phyloP scores from a whole-genome alignment of 108 stramenopile genomes.

The Epithemia pelagica region DNA sequence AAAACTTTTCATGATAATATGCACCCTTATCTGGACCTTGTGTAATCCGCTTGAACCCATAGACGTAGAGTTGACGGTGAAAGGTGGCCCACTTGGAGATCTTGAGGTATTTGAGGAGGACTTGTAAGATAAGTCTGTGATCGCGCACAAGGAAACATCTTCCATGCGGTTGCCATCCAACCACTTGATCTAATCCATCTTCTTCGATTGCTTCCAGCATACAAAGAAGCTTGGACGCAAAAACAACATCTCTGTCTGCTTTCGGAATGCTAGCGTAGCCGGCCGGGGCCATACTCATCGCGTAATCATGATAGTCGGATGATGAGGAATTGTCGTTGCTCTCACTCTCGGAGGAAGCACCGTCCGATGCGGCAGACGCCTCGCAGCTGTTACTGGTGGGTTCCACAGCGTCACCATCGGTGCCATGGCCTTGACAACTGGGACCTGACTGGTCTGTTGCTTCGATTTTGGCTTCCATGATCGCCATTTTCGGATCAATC shows the following conservation, averaged over 20 bases:
- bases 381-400: no score
- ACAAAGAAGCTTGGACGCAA: conserved; percentile 43
- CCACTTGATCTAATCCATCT: conserved; percentile 33
- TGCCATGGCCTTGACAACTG: no score
- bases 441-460: no score
- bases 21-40: conserved; percentile 48
- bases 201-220: conserved; percentile 43
- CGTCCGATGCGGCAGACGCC: no score
- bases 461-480: no score
- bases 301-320: not conserved
- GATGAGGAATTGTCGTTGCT: no score
- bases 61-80: conserved; percentile 30
- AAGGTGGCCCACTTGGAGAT: conserved; percentile 26
- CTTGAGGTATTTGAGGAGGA: conserved; percentile 42
- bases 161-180: conserved; percentile 62
- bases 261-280: not conserved
- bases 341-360: no score
- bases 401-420: no score
- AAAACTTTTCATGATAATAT: conserved; percentile 45
- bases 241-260: conserved; percentile 5
- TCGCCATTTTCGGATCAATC: no score
- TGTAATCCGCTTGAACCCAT: conserved; percentile 33
- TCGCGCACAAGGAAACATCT: conserved; percentile 52
- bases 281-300: not conserved
- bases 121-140: conserved; percentile 43